Base-by-base conservation (phyloP, 225 moss, liverwort and hornwort genomes). In the Sphagnum contortum region DNA sequence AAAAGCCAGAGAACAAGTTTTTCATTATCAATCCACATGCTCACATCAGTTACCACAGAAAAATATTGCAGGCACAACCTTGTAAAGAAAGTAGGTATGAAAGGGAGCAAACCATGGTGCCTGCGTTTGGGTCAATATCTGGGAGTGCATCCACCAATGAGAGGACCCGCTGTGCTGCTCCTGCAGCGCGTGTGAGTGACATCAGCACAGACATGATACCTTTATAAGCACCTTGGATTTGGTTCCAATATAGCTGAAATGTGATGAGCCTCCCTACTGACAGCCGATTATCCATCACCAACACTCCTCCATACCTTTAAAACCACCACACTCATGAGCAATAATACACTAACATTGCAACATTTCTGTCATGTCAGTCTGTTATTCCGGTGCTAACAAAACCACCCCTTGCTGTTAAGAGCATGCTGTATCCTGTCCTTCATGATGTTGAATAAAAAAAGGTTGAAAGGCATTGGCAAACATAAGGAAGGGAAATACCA, bases 201-300 rank as follows among this genome's bases (percentile, higher is more conserved):
- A 98, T 98, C 69, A 98, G 74, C 60, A 98, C 92, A 9, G 93
- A 91, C 96, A 98, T 98, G 48, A 98, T 98, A 62, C 89, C 91
- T 70, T 98, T 87, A 74, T 98, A 98, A 3, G 88, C 92, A 62
- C 66, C 79, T 75, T 98, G 96, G 61, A 98, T 98, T 70, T 90
- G 96, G 65, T 93, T 98, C 96, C 96, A 98, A 57, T 98, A 98
- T 46, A 98, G 75, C 66, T 98, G 84, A 64, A 98, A 98, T 48
- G 92, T 93, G 49, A 98, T 98, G 14, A 98, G 76, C 72, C 86
- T 92, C 12, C 96, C 96, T 44, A 90, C 92, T 53, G 96, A 98
- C 67, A 98, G 58, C 63, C 92, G 83, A 77, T 78, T 79, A 73
- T 82, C 74, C 96, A 98, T 98, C 74, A 98, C 96, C 63, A 98